These are phyloP conservation scores for Powellomyces hirtus DNA, from an alignment of 192 early-diverging fungal genomes.

Conservation along the genomic window DNA sequence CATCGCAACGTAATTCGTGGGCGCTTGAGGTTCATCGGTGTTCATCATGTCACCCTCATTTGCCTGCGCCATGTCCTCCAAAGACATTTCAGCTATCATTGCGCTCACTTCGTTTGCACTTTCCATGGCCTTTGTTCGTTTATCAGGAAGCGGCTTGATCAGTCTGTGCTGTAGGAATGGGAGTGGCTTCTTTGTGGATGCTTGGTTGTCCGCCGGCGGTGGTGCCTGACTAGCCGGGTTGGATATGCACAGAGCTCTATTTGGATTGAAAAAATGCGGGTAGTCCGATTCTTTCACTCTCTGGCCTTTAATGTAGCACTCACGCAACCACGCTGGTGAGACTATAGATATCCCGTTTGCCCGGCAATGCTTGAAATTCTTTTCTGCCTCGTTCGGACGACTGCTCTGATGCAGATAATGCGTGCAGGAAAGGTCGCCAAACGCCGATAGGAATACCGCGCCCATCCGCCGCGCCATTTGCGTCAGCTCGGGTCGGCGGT, in stretches of 20 bases:
- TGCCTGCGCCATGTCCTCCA: too few species aligned
- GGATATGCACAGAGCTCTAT: conserved; percentile 19
- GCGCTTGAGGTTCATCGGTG: too few species aligned
- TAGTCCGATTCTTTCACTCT: conserved; percentile 39
- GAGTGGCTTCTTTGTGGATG: too few species aligned
- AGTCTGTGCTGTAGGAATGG: too few species aligned
- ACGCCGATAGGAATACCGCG: conserved; percentile 28
- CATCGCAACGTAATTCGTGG: too few species aligned
- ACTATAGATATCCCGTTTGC: conserved; percentile 28
- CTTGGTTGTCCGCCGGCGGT: too few species aligned
- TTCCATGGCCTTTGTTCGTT: too few species aligned
- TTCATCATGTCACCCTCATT: too few species aligned
- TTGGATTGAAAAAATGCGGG: conserved; percentile 43
- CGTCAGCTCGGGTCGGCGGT: conserved; percentile 13
- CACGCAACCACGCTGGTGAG: conserved; percentile 36
- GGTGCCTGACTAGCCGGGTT: conserved; percentile 23
- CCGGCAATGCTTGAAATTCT: conserved; percentile 38
- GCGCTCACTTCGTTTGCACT: too few species aligned
- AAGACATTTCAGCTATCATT: too few species aligned
- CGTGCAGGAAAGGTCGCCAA: conserved; percentile 39
- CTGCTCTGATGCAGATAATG: conserved; percentile 41
- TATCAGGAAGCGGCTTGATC: too few species aligned
- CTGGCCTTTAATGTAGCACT: conserved; percentile 29
- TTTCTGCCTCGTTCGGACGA: conserved; percentile 27
- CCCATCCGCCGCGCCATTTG: conserved; percentile 29